Base-by-base conservation (phyloP, 169 alveolate genomes). In the Fabrea salina region DNA sequence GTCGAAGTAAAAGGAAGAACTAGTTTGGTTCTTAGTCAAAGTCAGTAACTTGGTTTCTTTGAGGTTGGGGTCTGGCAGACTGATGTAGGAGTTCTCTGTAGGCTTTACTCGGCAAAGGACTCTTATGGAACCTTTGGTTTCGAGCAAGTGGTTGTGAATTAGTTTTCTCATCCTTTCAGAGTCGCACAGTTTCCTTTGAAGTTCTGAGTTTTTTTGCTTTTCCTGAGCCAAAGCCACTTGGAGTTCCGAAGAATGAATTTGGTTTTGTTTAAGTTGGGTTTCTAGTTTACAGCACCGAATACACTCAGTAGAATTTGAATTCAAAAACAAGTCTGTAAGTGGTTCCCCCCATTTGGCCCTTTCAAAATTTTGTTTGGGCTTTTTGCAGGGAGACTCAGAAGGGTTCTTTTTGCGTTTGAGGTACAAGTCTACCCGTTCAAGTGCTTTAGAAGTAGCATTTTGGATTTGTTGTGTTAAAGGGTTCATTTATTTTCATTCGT, bases 101-200 rank as follows among this genome's bases (percentile, higher is more conserved):
- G 84, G 87, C 33, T 80, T 84, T 6, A 84, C 82, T 49, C 90
- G 71, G 56, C 87, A 80, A 68, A 43, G 80, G 2, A 84, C 90
- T 32, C 80, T 37, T 19, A 84, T 51, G 33, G 76, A 59, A 5
- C 90, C 90, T 66, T 50, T 77, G n/a, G 68, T 33, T 7, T 40
- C 51, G 13, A 77, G 58, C 35, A 83, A 40, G 19, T 83, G 56
- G 25, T 77, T 41, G 33, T 83, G 89, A 5, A 68, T 50, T 41
- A 44, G 13, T 64, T 78, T 78, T 78, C 89, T 66, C 61, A 54
- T 57, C 25, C 11, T 27, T 58, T 83, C 82, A 50, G 59, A 51
- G 0, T 51, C 37, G 3, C 37, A 51, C 27, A 51, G 3, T 51
- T 22, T 7, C 22, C 27, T 33, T 51, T 51, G 19, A 22, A 51